Evolutionary conservation across 2,329 filamentous ascomycete genomes (phyloP).

Genomic region (Nigrospora oryzae): DNA sequence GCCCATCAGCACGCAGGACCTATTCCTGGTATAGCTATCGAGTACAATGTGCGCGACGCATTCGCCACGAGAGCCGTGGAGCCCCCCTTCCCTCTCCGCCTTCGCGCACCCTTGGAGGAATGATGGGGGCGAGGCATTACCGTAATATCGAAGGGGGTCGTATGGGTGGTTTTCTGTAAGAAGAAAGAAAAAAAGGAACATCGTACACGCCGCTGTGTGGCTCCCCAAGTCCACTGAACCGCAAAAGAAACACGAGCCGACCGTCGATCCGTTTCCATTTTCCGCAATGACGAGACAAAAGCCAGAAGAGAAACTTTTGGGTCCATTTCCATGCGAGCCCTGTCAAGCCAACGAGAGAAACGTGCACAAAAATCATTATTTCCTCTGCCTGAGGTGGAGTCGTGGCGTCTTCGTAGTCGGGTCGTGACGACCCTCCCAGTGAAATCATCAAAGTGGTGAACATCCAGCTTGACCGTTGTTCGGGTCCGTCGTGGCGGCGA

Average conservation of each 20-base stretch:
- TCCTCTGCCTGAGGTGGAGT: too few relatives aligned
- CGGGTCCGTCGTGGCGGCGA: too few relatives aligned
- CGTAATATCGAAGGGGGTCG: background rate
- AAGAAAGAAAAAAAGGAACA: too few relatives aligned
- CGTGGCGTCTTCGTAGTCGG: too few relatives aligned
- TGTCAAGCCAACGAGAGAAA: conserved; percentile 5
- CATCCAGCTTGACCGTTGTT: too few relatives aligned
- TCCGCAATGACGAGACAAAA: conserved; percentile 1
- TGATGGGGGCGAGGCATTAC: background rate
- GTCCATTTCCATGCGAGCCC: conserved; percentile 1
- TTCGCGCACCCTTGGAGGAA: background rate
- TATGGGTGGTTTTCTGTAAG: background rate
- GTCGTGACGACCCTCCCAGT: too few relatives aligned
- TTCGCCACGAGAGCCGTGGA: background rate
- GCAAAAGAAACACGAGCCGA: background rate
- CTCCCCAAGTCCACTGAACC: background rate
- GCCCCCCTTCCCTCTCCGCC: background rate
- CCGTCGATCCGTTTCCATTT: background rate
- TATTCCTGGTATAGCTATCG: conserved; percentile 2
- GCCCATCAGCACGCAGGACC: conserved; percentile 1
- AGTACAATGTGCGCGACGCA: conserved; percentile 1
- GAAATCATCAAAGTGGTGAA: too few relatives aligned
- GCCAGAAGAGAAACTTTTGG: conserved; percentile 2
- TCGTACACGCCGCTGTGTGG: too few relatives aligned
- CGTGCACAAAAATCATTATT: too few relatives aligned